These are phyloP conservation scores for Teunomyces lycoperdinae DNA, from an alignment of 805 yeast species.

Conservation along the genomic window DNA sequence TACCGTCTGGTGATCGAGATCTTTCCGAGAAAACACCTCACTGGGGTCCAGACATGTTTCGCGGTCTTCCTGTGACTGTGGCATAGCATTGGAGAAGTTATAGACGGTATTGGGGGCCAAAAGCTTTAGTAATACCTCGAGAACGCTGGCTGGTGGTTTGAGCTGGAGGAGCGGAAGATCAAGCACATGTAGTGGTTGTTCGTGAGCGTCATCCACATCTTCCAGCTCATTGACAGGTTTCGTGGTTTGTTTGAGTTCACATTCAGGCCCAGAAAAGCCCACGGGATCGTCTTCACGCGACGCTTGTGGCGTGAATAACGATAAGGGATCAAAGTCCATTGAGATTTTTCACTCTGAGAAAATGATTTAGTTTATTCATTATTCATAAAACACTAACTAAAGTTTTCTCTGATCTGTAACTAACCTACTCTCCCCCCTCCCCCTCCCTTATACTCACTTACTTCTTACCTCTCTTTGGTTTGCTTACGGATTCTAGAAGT, in stretches of 20 bases:
- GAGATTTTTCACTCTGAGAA: background rate
- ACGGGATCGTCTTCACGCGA: constrained; percentile 1
- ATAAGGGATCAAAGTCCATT: constrained; percentile 44
- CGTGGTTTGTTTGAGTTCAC: background rate
- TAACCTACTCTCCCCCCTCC: background rate
- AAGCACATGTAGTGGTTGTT: constrained; percentile 45
- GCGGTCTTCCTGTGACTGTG: background rate
- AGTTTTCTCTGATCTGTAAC: too few species aligned
- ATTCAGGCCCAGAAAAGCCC: background rate
- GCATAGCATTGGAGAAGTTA: constrained; percentile 42
- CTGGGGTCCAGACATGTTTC: constrained; percentile 6
- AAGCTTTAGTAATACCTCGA: constrained; percentile 45
- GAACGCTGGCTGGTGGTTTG: constrained; percentile 46
- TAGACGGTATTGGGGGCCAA: constrained; percentile 48
- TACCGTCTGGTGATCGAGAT: constrained; percentile 23
- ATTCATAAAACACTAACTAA: background rate
- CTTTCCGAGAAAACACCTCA: constrained; percentile 31
- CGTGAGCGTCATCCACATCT: constrained; percentile 14
- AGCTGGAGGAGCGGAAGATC: constrained; percentile 56
- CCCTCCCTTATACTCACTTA: background rate
- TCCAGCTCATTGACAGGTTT: background rate
- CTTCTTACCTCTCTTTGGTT: background rate
- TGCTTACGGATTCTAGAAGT: constrained; percentile 51
- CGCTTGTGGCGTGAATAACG: constrained; percentile 31
- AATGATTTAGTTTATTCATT: background rate